Base-by-base conservation (phyloP, 139 green algal species). In the Spirogloea muscicola region DNA sequence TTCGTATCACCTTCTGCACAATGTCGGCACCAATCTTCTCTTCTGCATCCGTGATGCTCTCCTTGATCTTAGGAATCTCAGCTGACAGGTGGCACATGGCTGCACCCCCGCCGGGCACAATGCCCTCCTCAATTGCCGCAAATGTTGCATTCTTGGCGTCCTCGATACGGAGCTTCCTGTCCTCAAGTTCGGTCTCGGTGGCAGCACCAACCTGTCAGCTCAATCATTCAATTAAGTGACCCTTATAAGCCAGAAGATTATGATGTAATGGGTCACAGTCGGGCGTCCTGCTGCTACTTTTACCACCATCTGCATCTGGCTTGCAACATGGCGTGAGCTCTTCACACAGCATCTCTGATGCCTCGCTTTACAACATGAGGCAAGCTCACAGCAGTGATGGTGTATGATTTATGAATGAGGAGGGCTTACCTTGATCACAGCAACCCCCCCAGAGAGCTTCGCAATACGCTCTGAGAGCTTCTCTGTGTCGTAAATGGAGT, bases 81-180 rank as follows among this genome's bases (percentile, higher is more conserved):
- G 92, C 87, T 0, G 82, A 88, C 49, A 98, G 86, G 86, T 98
- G 94, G 75, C 96, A 88, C 80, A 97, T 86, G 18, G 94, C 91
- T 9, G 94, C 90, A 58, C 94, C 94, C 21, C 94, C 94, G 27
- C 92, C 90, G 2, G 91, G 90, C 42, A 95, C 90, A 43, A 96
- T 92, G 84, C 91, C 91, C 80, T 97, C 92, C 85, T 97, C 92
- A 40, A 97, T 89, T 2, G 94, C 94, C 1, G 95, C 94, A 78
- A 98, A 98, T 6, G 95, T 99, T 34, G 95, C 95, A 79, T 99
- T 99, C 89, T 98, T 98, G 49, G 95, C 94, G 79, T 99, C 95
- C 86, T 98, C 94, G 59, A 99, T 93, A 75, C 95, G 90, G 82
- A 98, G 90, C 89, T 99, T 98, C 52, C 89, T 80, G 86, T 99